Evolutionary conservation across 306 rosid genomes (phyloP).

Genomic region (Canavalia ensiformis): DNA sequence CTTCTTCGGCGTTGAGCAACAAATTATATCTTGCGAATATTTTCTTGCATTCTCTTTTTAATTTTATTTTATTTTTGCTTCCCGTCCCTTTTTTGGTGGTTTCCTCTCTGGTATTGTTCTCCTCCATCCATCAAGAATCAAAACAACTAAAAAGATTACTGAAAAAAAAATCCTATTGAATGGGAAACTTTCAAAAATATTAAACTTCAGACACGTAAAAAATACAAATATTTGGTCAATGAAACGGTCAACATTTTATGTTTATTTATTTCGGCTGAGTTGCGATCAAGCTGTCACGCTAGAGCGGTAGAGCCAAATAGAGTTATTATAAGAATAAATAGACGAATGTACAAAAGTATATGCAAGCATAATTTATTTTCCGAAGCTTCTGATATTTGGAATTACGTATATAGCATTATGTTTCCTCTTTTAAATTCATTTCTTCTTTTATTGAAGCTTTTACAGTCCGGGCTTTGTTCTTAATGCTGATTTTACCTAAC

Average conservation of each 20-base stretch:
- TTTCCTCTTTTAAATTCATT: neutral
- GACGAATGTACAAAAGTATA: constrained; percentile 9
- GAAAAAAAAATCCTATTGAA: neutral
- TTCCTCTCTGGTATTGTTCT: constrained; percentile 47
- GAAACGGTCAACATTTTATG: constrained; percentile 26
- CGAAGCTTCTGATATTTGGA: constrained; percentile 37
- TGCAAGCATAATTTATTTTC: neutral
- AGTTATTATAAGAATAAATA: neutral
- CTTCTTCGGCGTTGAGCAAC: constrained; percentile 18
- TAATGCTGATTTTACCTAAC: neutral
- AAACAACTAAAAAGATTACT: constrained; percentile 26
- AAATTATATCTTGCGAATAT: constrained; percentile 43
- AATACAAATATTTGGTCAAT: neutral
- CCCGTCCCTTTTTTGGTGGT: constrained; percentile 40
- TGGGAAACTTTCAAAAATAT: neutral
- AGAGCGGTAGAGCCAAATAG: neutral
- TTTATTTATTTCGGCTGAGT: neutral
- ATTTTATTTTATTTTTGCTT: neutral
- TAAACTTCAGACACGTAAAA: neutral
- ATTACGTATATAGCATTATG: neutral
- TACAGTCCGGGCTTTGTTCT: neutral
- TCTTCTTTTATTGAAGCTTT: neutral
- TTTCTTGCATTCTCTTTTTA: constrained; percentile 20
- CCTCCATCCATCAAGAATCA: constrained; percentile 50
- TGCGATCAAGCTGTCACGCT: constrained; percentile 36